These are phyloP conservation scores for Aaosphaeria arxii DNA, from an alignment of 2,329 filamentous ascomycete genomes.

Conservation along the genomic window DNA sequence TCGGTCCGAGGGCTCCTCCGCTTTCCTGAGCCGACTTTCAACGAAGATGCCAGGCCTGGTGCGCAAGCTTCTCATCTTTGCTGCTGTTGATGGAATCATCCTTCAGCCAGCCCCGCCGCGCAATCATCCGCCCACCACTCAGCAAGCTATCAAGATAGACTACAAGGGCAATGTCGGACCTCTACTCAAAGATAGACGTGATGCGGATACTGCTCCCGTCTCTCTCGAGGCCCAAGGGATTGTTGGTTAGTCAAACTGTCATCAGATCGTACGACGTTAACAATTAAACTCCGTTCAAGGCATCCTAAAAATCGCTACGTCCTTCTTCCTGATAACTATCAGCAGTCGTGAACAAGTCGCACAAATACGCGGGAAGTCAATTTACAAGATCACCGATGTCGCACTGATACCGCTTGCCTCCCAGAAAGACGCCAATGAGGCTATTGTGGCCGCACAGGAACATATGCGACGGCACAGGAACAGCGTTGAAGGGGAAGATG, in stretches of 20 bases:
- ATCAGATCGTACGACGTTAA: background rate
- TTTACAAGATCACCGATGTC: conserved; percentile 87
- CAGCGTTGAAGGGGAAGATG: conserved; percentile 17
- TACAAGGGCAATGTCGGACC: conserved; percentile 61
- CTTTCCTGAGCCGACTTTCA: background rate
- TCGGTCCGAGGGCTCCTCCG: no score
- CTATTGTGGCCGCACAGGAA: conserved; percentile 62
- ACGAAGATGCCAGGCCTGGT: conserved; percentile 68
- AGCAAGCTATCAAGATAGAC: conserved; percentile 63
- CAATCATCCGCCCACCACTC: conserved; percentile 51
- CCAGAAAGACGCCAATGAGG: conserved; percentile 67
- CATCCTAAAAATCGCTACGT: conserved; percentile 75
- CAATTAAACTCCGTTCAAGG: conserved; percentile 50
- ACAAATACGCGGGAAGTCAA: conserved; percentile 73
- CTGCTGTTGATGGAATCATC: conserved; percentile 77
- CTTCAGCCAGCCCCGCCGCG: conserved; percentile 67
- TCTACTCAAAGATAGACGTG: conserved; percentile 39
- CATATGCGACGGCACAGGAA: conserved; percentile 38
- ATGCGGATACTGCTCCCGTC: conserved; percentile 35
- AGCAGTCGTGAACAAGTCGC: conserved; percentile 85
- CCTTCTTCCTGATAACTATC: conserved; percentile 83
- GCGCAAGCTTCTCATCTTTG: conserved; percentile 76
- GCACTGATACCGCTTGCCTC: conserved; percentile 85
- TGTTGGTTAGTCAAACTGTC: conserved; percentile 47
- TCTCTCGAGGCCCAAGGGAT: conserved; percentile 51